A percentile compares a stretch with the other conserved stretches of the same genome.
These are phyloP conservation scores for Haematococcus lacustris DNA, from an alignment of 139 green algal species.

Conservation along the genomic window DNA sequence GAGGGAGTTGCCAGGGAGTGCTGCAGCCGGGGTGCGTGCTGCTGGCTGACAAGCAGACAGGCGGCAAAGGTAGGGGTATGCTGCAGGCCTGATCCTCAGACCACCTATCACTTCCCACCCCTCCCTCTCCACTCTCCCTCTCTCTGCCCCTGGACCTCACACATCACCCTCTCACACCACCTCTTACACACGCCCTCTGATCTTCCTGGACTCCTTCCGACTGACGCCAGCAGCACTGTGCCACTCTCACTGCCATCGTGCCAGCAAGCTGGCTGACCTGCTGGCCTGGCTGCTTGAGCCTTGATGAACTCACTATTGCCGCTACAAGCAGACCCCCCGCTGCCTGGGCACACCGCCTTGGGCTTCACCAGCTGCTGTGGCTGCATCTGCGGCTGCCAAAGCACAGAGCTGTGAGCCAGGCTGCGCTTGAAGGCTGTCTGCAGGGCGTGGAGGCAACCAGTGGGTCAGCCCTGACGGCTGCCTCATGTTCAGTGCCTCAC, in stretches of 20 bases:
- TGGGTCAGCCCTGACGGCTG: conserved; percentile 86
- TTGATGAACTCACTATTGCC: conserved; percentile 7
- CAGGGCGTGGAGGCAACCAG: conserved; percentile 76
- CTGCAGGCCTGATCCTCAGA: too few species aligned
- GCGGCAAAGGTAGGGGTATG: conserved; percentile 61
- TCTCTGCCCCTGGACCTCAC: conserved; percentile 71
- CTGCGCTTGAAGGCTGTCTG: background rate
- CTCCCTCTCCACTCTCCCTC: background rate
- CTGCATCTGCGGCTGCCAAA: background rate
- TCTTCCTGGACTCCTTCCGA: background rate
- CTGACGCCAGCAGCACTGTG: conserved; percentile 29
- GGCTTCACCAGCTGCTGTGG: background rate
- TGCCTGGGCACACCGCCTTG: background rate
- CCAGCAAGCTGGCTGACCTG: conserved; percentile 25
- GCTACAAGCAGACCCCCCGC: background rate
- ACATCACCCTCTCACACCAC: conserved; percentile 26
- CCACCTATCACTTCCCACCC: background rate
- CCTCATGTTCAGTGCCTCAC: conserved; percentile 83
- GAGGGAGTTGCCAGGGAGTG: conserved; percentile 5
- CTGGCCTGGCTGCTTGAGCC: too few species aligned
- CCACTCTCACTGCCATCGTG: background rate
- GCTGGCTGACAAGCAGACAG: conserved; percentile 61
- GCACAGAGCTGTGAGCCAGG: background rate
- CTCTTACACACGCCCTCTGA: background rate
- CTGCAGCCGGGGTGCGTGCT: conserved; percentile 56